These are phyloP conservation scores for Volvariella surrecta DNA, from an alignment of 1,284 basidiomycete species.

Conservation along the genomic window DNA sequence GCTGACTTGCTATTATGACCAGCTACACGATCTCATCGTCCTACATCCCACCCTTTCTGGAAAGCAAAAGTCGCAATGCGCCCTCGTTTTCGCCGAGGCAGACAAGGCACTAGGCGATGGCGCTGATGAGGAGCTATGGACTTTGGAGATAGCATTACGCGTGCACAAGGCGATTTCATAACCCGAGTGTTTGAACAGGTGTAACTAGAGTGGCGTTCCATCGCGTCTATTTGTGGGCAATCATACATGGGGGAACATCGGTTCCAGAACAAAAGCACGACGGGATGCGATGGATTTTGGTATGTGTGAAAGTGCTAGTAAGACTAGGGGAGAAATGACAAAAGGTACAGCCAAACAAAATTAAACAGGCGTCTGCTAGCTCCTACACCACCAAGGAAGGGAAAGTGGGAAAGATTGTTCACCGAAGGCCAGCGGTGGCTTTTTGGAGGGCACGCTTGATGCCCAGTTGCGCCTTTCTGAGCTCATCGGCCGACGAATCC, in stretches of 20 bases:
- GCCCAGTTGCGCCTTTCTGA: constrained; percentile 86
- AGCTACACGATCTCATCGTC: constrained; percentile 91
- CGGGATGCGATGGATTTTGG: neutral
- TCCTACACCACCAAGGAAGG: too few species aligned
- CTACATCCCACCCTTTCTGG: constrained; percentile 75
- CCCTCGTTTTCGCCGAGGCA: constrained; percentile 85
- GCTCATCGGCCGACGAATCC: constrained; percentile 85
- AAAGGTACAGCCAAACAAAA: constrained; percentile 13
- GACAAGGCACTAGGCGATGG: constrained; percentile 97
- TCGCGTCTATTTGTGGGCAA: neutral
- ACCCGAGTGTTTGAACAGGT: constrained; percentile 8
- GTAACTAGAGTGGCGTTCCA: neutral
- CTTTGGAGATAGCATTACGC: constrained; percentile 78
- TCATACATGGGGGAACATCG: neutral
- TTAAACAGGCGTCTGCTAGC: constrained; percentile 5
- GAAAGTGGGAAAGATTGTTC: constrained; percentile 20
- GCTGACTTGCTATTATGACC: neutral
- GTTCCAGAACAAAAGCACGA: neutral
- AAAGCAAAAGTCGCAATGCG: constrained; percentile 77
- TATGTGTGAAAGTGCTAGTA: neutral
- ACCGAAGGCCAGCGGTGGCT: constrained; percentile 82
- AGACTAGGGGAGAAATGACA: constrained; percentile 14
- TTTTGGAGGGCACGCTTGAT: constrained; percentile 96
- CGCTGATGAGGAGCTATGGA: constrained; percentile 97
- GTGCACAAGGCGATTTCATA: constrained; percentile 56